Evolutionary conservation across 495 filamentous ascomycete species (phyloP), one percentile per base, ranked within the genome.

Genomic region (Podospora conica): DNA sequence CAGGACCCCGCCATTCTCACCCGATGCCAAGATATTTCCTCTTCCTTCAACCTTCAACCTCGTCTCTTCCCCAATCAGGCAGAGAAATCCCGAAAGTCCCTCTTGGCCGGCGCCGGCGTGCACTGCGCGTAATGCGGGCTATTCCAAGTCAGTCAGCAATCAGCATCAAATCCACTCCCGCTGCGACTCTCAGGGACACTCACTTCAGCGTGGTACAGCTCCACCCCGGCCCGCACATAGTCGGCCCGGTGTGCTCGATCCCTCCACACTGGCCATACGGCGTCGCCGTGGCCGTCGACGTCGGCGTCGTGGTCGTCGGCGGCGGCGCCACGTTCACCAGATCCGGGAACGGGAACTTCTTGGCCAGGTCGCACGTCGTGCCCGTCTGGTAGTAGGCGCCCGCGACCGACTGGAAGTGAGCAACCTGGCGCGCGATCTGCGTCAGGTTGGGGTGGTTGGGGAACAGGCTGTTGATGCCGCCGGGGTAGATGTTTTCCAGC

Each of bases 351-450:
- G 56, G 53, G 40, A 40, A 65, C 59, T 65, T 65, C 56, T 56
- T 60, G 48, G 57, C 12, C 23, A 29, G 12, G 12, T 68, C 57
- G 24, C 66, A 68, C 1, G 27, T 61, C 1, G 20, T 25, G 21
- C 66, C 66, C 9, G 62, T 62, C 1, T n/a, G 9, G 15, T 65
- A 68, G 55, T 61, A 68, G 8, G 15, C 55, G 5, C 62, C 66
- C 9, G 61, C 61, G 20, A 54, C 56, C 20, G 18, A 15, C 48
- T 68, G 40, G 25, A 68, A 64, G 11, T 12, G 6, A 4, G 21
- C 21, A n/a, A 68, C 8, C n/a, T 68, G 66, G 8, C 58, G 8
- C 15, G 57, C n/a, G 24, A 68, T 64, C 20, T 56, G 61, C 24
- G 66, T 68, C 22, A 68, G 15, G 28, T 65, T 68, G 3, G 57